Evolutionary conservation across 495 filamentous ascomycete genomes (phyloP).

Genomic region (Aspergillus carlsbadensis): DNA sequence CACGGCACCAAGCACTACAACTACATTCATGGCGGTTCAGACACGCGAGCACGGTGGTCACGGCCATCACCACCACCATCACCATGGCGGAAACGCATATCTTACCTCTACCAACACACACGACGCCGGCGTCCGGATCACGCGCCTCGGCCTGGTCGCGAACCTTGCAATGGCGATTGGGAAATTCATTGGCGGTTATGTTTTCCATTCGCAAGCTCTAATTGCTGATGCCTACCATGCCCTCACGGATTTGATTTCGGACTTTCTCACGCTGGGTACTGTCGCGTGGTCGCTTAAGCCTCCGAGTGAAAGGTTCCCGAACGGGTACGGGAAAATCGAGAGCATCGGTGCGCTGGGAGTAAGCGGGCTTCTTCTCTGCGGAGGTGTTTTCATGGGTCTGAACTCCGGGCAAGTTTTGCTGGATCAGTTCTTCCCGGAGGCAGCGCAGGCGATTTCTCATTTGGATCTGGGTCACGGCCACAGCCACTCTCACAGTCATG

Average conservation of each 20-base stretch:
- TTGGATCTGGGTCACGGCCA: slow-evolving; percentile 49
- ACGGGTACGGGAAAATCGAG: slow-evolving; percentile 96
- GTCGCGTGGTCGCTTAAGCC: slow-evolving; percentile 87
- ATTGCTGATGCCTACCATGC: slow-evolving; percentile 95
- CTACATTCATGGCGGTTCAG: slow-evolving; percentile 38
- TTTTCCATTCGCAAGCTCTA: slow-evolving; percentile 91
- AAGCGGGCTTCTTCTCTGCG: slow-evolving; percentile 80
- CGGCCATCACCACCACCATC: slow-evolving; percentile 57
- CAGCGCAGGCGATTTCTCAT: slow-evolving; percentile 62
- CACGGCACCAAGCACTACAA: slow-evolving; percentile 12
- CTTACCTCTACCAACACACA: slow-evolving; percentile 84
- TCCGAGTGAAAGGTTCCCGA: slow-evolving; percentile 78
- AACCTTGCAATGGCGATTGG: slow-evolving; percentile 92
- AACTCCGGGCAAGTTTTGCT: slow-evolving; percentile 72
- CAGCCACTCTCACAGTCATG: slow-evolving; percentile 63
- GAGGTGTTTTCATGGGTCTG: slow-evolving; percentile 87
- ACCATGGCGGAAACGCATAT: slow-evolving; percentile 79
- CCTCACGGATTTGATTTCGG: slow-evolving; percentile 89
- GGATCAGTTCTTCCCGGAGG: slow-evolving; percentile 76
- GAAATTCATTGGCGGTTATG: slow-evolving; percentile 88
- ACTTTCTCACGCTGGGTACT: slow-evolving; percentile 88
- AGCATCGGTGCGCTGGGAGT: slow-evolving; percentile 91
- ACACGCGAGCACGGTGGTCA: slow-evolving; percentile 39
- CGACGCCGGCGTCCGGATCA: slow-evolving; percentile 94
- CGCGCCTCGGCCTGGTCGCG: slow-evolving; percentile 83